Percentiles rank a stretch among this genome's conserved stretches.
phyloP scores from a whole-genome alignment of 2,329 filamentous ascomycete genomes.

The Neofusicoccum cordaticola region DNA sequence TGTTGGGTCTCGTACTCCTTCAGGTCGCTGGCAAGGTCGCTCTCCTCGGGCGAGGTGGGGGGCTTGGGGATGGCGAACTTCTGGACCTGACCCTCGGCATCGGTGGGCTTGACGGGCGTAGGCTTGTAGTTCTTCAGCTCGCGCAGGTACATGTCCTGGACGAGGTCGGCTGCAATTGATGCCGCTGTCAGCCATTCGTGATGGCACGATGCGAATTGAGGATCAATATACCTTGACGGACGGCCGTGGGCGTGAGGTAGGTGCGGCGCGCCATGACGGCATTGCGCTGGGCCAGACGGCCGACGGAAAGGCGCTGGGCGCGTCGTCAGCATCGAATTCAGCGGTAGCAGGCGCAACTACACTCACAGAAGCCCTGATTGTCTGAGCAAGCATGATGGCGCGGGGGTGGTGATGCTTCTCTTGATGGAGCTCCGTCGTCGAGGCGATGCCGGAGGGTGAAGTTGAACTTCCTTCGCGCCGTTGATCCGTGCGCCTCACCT shows the following conservation, averaged over 20 bases:
- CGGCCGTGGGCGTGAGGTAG: conserved; percentile 60
- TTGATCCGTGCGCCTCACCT: background rate
- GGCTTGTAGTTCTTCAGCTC: conserved; percentile 96
- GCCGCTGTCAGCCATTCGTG: conserved; percentile 19
- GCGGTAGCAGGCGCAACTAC: background rate
- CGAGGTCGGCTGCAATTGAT: conserved; percentile 74
- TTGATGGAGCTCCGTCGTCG: conserved; percentile 20
- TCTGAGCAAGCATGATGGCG: conserved; percentile 57
- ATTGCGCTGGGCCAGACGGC: conserved; percentile 59
- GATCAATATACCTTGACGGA: conserved; percentile 56
- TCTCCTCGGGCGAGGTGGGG: conserved; percentile 87
- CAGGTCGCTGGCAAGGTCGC: conserved; percentile 85
- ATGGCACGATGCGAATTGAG: background rate
- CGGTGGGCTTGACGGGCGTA: conserved; percentile 75
- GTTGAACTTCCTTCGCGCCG: conserved; percentile 16
- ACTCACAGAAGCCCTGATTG: conserved; percentile 60
- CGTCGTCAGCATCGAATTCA: conserved; percentile 14
- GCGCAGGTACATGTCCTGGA: conserved; percentile 96
- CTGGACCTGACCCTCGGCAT: conserved; percentile 87
- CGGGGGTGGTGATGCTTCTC: conserved; percentile 24
- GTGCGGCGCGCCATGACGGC: conserved; percentile 57
- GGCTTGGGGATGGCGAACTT: conserved; percentile 78
- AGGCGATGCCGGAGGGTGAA: conserved; percentile 16
- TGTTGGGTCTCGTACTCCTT: conserved; percentile 92
- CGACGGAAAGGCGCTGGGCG: conserved; percentile 58